These are phyloP conservation scores for Penicillium sp. DNA, from an alignment of 2,329 filamentous ascomycete species.

Conservation along the genomic window DNA sequence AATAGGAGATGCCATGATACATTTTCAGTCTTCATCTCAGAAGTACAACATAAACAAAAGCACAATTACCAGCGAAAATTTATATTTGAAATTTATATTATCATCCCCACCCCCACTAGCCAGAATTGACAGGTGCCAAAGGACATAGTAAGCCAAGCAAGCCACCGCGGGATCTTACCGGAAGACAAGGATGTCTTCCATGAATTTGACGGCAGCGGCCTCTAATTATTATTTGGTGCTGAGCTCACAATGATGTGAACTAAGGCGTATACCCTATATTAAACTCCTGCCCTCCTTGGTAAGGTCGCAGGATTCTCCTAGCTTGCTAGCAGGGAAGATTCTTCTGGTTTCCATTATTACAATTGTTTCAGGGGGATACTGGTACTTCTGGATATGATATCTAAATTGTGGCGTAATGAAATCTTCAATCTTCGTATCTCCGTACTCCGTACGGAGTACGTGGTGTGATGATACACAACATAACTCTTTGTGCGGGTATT, in stretches of 20 bases:
- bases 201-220: not conserved
- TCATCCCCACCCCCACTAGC: not conserved
- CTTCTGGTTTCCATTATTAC: not conserved
- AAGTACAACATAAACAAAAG: not conserved
- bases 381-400: not conserved
- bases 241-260: not conserved
- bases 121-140: conserved; percentile 7
- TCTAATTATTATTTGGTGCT: not conserved
- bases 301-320: not conserved
- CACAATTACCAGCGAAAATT: not conserved
- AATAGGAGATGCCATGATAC: not conserved
- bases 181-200: not conserved
- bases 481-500: not conserved
- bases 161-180: not conserved
- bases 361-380: not conserved
- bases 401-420: not conserved
- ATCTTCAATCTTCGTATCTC: not conserved
- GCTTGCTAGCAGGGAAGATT: not conserved
- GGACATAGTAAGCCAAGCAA: not conserved
- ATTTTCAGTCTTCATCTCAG: no score
- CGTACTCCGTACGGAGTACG: not conserved
- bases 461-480: not conserved
- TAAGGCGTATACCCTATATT: not conserved
- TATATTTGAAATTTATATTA: not conserved
- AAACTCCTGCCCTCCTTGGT: not conserved